phyloP scores from a whole-genome alignment of 371 early-diverging fungal genomes.

The Racocetra persica region DNA sequence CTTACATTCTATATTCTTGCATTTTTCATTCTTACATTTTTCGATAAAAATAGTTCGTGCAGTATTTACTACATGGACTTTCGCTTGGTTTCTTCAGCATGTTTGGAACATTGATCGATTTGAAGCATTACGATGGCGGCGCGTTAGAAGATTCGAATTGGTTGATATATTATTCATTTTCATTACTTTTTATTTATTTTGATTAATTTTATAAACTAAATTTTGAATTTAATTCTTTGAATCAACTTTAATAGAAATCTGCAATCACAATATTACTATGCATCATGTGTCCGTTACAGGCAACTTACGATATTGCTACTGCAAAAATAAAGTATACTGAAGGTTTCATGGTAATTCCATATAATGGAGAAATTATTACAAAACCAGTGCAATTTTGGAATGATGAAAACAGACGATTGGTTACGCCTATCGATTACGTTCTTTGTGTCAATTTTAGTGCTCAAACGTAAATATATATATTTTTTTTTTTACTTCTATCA shows the following conservation, averaged over 20 bases:
- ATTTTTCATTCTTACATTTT: background rate
- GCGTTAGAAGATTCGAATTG: constrained; percentile 35
- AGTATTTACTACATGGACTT: constrained; percentile 37
- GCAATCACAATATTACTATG: constrained; percentile 27
- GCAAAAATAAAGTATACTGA: constrained; percentile 30
- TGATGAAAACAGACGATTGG: background rate
- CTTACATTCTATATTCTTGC: background rate
- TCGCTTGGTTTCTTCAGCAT: constrained; percentile 38
- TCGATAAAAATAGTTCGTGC: constrained; percentile 18
- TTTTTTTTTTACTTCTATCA: background rate
- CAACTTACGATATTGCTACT: constrained; percentile 15
- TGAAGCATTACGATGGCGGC: constrained; percentile 34
- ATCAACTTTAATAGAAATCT: constrained; percentile 16
- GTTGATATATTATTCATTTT: background rate
- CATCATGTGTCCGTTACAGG: constrained; percentile 35
- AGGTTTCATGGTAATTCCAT: constrained; percentile 21
- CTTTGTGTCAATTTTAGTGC: constrained; percentile 38
- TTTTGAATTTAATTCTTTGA: background rate
- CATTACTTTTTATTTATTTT: background rate
- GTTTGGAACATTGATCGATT: constrained; percentile 40
- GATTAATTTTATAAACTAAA: background rate
- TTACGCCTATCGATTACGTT: constrained; percentile 11
- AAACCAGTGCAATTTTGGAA: constrained; percentile 15
- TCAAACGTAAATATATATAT: constrained; percentile 29
- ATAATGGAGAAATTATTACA: constrained; percentile 7